Evolutionary conservation across 768 basidiomycete species (phyloP).

Genomic region (Kwoniella dendrophila): DNA sequence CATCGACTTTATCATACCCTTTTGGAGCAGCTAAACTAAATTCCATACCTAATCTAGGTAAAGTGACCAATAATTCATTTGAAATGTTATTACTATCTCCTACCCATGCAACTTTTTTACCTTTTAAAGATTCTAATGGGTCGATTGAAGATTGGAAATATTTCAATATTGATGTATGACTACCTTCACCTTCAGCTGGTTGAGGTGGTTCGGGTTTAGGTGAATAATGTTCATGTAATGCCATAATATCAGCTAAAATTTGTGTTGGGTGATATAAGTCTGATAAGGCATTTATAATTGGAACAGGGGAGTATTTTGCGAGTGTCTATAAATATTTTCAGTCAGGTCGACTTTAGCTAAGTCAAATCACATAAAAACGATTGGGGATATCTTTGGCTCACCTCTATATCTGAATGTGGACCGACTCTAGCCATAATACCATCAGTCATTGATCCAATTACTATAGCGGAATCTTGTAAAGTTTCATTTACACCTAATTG

Average conservation of each 20-base stretch:
- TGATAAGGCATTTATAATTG: constrained; percentile 93
- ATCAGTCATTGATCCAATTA: constrained; percentile 92
- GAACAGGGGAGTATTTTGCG: constrained; percentile 84
- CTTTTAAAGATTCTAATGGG: constrained; percentile 65
- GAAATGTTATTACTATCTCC: constrained; percentile 94
- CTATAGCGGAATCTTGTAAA: constrained; percentile 76
- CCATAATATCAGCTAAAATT: constrained; percentile 87
- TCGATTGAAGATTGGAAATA: constrained; percentile 25
- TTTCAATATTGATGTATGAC: constrained; percentile 26
- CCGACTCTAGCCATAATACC: constrained; percentile 97
- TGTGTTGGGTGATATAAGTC: constrained; percentile 97
- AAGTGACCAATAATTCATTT: constrained; percentile 95
- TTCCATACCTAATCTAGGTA: constrained; percentile 84
- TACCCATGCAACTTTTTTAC: constrained; percentile 87
- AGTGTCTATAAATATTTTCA: constrained; percentile 67
- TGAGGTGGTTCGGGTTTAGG: constrained; percentile 58
- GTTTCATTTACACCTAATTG: constrained; percentile 96
- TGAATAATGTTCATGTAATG: constrained; percentile 70
- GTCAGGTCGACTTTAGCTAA: constrained; percentile 11
- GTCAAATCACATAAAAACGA: not conserved
- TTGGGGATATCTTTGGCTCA: constrained; percentile 52
- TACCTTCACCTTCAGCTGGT: constrained; percentile 11
- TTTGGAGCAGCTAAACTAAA: constrained; percentile 80
- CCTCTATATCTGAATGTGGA: constrained; percentile 89
- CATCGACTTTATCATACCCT: constrained; percentile 58